Evolutionary conservation across 1,284 basidiomycete genomes (phyloP).

Genomic region (Hortiboletus rubellus): DNA sequence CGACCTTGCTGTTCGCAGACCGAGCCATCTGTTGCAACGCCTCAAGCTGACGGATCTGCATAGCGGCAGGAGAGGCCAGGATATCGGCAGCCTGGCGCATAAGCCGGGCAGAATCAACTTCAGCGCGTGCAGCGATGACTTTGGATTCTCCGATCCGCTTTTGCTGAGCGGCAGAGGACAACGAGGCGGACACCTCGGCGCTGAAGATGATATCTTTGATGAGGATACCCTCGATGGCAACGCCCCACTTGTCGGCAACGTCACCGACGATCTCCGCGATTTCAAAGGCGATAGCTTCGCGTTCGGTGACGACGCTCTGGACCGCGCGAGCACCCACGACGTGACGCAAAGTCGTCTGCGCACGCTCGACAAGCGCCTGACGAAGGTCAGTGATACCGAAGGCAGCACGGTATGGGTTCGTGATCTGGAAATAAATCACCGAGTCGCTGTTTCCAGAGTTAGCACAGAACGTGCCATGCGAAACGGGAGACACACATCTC

Average conservation of each 20-base stretch:
- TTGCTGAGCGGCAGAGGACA: constrained; percentile 92
- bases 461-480: constrained; percentile 7
- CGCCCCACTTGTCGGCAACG: constrained; percentile 91
- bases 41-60: constrained; percentile 96
- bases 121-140: constrained; percentile 94
- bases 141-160: constrained; percentile 95
- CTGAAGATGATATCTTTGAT: constrained; percentile 95
- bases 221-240: constrained; percentile 91
- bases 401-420: constrained; percentile 85
- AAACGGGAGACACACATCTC: constrained; percentile 57
- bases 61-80: constrained; percentile 88
- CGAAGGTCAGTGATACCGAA: constrained; percentile 91
- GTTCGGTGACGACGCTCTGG: constrained; percentile 86
- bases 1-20: constrained; percentile 79
- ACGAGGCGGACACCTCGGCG: constrained; percentile 84
- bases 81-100: constrained; percentile 95
- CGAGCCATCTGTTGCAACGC: constrained; percentile 76
- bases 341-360: constrained; percentile 93
- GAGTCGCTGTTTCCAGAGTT: constrained; percentile 60
- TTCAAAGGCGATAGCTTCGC: constrained; percentile 94
- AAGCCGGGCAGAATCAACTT: constrained; percentile 91
- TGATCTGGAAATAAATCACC: constrained; percentile 89
- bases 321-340: constrained; percentile 90
- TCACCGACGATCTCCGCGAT: constrained; percentile 93
- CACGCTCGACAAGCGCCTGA: constrained; percentile 87